Evolutionary conservation across 306 rosid genomes (phyloP).

Genomic region (Adenanthera pavonina): DNA sequence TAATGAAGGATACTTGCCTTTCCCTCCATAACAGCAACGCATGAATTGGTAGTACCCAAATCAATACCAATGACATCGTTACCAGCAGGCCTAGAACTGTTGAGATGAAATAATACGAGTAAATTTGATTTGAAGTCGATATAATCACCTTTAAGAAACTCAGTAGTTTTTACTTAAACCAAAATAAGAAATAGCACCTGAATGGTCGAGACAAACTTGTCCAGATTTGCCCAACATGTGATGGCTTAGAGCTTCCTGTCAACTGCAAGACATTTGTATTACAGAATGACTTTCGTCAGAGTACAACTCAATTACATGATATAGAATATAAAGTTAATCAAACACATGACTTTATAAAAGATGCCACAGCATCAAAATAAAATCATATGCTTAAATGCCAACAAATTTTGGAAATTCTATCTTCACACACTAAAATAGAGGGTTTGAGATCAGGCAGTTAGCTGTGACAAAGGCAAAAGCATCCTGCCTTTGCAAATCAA

Average conservation of each 20-base stretch:
- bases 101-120: not conserved
- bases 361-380: not conserved
- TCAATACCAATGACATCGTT: constrained; percentile 4
- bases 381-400: not conserved
- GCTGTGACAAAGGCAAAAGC: not conserved
- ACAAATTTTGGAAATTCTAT: not conserved
- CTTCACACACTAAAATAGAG: too few species aligned
- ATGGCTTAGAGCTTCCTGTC: not conserved
- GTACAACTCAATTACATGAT: not conserved
- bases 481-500: not conserved
- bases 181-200: not conserved
- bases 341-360: too few species aligned
- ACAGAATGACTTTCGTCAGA: not conserved
- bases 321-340: not conserved
- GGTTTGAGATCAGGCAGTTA: too few species aligned
- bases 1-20: not conserved
- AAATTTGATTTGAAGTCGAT: not conserved
- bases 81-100: constrained; percentile 4
- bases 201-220: constrained; percentile 1
- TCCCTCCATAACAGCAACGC: constrained; percentile 13
- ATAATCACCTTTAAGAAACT: not conserved
- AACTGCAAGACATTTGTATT: not conserved
- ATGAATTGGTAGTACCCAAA: constrained; percentile 10
- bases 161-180: not conserved
- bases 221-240: not conserved